Evolutionary conservation across 2,329 filamentous ascomycete species (phyloP).

Genomic region (Botrytis galanthina): DNA sequence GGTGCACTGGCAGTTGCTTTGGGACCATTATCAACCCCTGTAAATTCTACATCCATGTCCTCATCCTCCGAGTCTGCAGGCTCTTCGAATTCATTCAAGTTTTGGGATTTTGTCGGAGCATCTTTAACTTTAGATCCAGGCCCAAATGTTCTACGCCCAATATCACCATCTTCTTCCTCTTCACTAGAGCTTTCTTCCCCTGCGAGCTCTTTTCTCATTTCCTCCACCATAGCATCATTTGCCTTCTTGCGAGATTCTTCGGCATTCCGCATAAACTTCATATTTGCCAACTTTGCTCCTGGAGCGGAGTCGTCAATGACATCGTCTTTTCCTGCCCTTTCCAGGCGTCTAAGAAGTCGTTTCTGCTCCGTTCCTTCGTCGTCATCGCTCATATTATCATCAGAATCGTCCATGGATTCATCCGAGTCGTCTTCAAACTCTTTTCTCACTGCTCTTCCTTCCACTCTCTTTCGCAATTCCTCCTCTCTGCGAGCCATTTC

Average conservation of each 20-base stretch:
- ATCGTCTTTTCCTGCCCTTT: slow-evolving; percentile 45
- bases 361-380: slow-evolving; percentile 50
- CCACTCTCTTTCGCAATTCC: slow-evolving; percentile 62
- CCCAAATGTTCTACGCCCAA: slow-evolving; percentile 71
- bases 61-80: slow-evolving; percentile 48
- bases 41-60: slow-evolving; percentile 35
- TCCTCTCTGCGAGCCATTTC: slow-evolving; percentile 67
- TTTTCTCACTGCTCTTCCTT: slow-evolving; percentile 56
- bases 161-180: slow-evolving; percentile 52
- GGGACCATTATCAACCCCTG: slow-evolving; percentile 24
- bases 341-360: slow-evolving; percentile 50
- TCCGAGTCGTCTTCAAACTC: slow-evolving; percentile 47
- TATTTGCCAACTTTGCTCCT: slow-evolving; percentile 68
- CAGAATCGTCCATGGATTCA: slow-evolving; percentile 56
- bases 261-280: slow-evolving; percentile 94
- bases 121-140: slow-evolving; percentile 45
- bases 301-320: slow-evolving; percentile 50
- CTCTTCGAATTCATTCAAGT: slow-evolving; percentile 59
- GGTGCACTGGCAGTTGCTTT: slow-evolving; percentile 9
- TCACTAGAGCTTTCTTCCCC: slow-evolving; percentile 60
- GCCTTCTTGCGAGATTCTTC: slow-evolving; percentile 73
- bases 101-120: slow-evolving; percentile 35
- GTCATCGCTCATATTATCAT: slow-evolving; percentile 52
- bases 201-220: slow-evolving; percentile 68
- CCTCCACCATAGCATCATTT: slow-evolving; percentile 73